Conservation (phyloP, 2,329 filamentous ascomycete genomes). For the Rhinocladiella mackenziei region DNA sequence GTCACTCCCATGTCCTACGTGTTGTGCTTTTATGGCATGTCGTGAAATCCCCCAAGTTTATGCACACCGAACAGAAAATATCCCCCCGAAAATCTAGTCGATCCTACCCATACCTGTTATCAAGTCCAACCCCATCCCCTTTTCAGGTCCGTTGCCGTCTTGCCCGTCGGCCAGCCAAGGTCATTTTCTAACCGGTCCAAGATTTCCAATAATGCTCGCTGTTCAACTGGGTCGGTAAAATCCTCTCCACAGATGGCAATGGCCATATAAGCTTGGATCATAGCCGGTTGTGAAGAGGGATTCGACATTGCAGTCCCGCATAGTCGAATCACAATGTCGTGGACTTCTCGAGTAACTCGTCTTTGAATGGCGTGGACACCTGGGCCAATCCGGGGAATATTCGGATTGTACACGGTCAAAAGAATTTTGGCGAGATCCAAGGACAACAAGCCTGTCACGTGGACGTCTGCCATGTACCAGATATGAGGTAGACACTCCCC, state of each 20-base stretch:
- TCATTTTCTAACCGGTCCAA: conserved; percentile 46
- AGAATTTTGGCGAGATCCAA: conserved; percentile 30
- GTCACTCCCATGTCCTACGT: no score
- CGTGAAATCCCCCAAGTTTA: no score
- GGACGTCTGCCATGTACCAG: conserved; percentile 31
- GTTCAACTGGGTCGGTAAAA: conserved; percentile 24
- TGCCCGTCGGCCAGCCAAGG: conserved; percentile 52
- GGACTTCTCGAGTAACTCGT: conserved; percentile 30
- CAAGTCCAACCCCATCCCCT: conserved; percentile 45
- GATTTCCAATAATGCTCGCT: conserved; percentile 21
- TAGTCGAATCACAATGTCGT: conserved; percentile 48
- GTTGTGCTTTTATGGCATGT: no score
- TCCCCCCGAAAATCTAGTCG: no score
- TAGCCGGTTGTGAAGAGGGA: conserved; percentile 51
- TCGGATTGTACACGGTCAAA: conserved; percentile 31
- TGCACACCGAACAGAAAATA: no score
- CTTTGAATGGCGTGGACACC: conserved; percentile 19
- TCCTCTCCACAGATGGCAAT: conserved; percentile 27
- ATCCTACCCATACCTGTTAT: no score
- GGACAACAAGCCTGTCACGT: conserved; percentile 29
- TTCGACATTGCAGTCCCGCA: conserved; percentile 60
- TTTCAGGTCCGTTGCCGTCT: conserved; percentile 47
- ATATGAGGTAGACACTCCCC: conserved; percentile 30
- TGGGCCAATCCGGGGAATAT: conserved; percentile 30
- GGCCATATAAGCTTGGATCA: conserved; percentile 41